A percentile compares a stretch with the other conserved stretches of the same genome.
Conservation (phyloP, 2,329 filamentous ascomycete species). For the Paecilomyces fulvus region DNA sequence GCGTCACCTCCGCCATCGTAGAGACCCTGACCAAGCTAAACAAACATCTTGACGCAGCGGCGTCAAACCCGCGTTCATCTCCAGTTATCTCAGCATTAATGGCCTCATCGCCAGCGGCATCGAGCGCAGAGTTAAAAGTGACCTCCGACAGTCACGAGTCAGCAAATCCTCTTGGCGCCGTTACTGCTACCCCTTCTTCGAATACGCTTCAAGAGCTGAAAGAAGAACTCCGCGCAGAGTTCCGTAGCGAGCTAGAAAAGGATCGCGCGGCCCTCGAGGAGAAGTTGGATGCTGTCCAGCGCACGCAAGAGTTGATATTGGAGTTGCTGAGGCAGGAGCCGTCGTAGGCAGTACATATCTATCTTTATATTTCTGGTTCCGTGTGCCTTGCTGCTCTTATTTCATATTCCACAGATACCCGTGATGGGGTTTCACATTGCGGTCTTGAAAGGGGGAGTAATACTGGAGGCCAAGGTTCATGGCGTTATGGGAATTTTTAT, state of each 20-base stretch:
- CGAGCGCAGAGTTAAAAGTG: neutral
- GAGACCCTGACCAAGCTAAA: conserved; percentile 31
- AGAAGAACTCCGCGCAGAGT: conserved; percentile 23
- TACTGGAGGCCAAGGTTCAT: neutral
- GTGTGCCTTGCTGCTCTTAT: neutral
- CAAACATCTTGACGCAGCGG: conserved; percentile 25
- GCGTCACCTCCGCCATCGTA: conserved; percentile 24
- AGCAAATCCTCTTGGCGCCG: neutral
- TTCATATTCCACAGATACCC: neutral
- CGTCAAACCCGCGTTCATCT: conserved; percentile 11
- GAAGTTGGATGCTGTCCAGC: conserved; percentile 29
- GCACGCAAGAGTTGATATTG: conserved; percentile 34
- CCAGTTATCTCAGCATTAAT: conserved; percentile 16
- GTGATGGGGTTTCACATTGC: neutral
- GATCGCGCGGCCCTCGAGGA: conserved; percentile 25
- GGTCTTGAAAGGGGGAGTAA: neutral
- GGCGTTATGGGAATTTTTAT: neutral
- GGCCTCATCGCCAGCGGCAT: neutral
- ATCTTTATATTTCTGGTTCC: neutral
- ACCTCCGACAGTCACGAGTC: neutral
- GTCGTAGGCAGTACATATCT: conserved; percentile 10
- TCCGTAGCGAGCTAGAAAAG: conserved; percentile 24
- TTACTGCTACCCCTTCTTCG: neutral
- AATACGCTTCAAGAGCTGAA: conserved; percentile 22
- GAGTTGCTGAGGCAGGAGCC: conserved; percentile 31